Conservation (phyloP, 192 early-diverging fungal species). For the Entomortierella beljakovae region DNA sequence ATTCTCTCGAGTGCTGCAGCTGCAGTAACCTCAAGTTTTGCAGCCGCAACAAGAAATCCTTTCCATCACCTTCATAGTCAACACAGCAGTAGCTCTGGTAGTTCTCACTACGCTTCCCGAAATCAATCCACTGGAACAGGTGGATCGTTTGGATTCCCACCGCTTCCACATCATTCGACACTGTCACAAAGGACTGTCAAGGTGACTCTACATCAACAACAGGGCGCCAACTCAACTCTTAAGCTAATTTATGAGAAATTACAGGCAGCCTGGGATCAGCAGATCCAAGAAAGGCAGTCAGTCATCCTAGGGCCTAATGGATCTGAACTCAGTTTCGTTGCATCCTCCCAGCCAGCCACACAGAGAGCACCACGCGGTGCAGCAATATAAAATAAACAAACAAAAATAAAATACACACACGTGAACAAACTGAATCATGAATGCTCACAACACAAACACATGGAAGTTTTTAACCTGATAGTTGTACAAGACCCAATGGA, state of each 20-base stretch:
- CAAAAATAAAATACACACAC: background rate
- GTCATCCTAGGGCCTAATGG: background rate
- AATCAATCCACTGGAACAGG: background rate
- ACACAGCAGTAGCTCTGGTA: background rate
- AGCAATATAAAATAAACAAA: slow-evolving; percentile 15
- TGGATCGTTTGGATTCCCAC: slow-evolving; percentile 5
- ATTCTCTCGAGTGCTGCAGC: slow-evolving; percentile 44
- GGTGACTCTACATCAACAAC: slow-evolving; percentile 48
- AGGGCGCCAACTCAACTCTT: slow-evolving; percentile 44
- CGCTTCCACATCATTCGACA: slow-evolving; percentile 11
- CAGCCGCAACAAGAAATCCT: slow-evolving; percentile 25
- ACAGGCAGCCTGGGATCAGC: slow-evolving; percentile 23
- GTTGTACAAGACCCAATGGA: too few species aligned
- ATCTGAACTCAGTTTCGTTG: slow-evolving; percentile 9
- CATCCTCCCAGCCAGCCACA: background rate
- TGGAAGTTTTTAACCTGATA: too few species aligned
- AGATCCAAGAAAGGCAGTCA: background rate
- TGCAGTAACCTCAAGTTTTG: slow-evolving; percentile 27
- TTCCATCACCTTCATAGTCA: slow-evolving; percentile 10
- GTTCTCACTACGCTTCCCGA: background rate
- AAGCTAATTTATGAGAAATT: slow-evolving; percentile 30
- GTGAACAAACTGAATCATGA: too few species aligned
- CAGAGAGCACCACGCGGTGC: slow-evolving; percentile 21
- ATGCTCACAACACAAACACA: too few species aligned
- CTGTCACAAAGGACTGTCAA: slow-evolving; percentile 11